Evolutionary conservation across 345 rosid species (phyloP), one percentile per base, ranked within the genome.

Genomic region (Citrus cavaleriei): DNA sequence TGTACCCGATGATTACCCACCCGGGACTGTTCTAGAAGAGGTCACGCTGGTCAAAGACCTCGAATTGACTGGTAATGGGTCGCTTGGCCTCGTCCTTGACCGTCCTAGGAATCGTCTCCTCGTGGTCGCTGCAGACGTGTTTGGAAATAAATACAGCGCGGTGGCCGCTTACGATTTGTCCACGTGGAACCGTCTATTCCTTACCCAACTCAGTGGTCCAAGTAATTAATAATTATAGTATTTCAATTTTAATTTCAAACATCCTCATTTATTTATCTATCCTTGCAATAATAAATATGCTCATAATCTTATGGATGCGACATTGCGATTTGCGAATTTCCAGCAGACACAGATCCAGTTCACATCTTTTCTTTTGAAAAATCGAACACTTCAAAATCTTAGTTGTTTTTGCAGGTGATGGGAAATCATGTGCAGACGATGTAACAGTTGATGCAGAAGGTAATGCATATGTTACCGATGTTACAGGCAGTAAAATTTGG

Each of bases 151-250:
- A 7, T 95, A 85, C 68, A 84, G 87, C 60, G 97, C 86, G 10
- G 76, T 95, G 21, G 95, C 89, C 25, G 97, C 97, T 18, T 95
- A 93, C 77, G 98, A 95, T 76, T 51, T 93, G 93, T 85, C 93
- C 80, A 85, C 98, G 75, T 93, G 98, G 98, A 72, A 84, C 37
- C 92, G 98, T 18, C 10, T 91, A 68, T 93, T 93, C 80, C 92
- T 95, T 24, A 69, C 94, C 21, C 88, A 81, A 65, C 97, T 95
- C 62, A 85, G 85, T 66, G 86, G 86, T 76, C 90, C 89, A 28
- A 80, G 97, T 91, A 88, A 82, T 91, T 22, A 28, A 28, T 28
- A 14, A 63, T 63, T 6, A 3, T 1, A 46, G 18, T 46, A 12
- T 46, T 46, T 13, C 51, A 46, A 13, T 46, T 46, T 46, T 46